A percentile compares a stretch with the other conserved stretches of the same genome.
These are phyloP conservation scores for Dillenia suffruticosa DNA, from an alignment of 164 flowering plant genomes.

Conservation along the genomic window DNA sequence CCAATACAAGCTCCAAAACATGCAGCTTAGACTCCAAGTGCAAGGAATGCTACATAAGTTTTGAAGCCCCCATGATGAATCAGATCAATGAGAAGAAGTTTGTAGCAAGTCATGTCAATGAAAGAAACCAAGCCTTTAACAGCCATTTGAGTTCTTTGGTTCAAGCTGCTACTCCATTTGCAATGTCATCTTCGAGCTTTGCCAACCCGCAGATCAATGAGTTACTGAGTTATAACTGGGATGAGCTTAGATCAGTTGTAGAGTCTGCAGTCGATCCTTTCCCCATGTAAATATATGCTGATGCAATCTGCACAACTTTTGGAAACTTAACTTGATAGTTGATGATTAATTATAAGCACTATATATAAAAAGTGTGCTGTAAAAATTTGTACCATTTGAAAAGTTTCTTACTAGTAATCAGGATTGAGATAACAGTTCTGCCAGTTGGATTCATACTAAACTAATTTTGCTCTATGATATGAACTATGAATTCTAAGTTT, in stretches of 20 bases:
- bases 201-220: conserved; percentile 6
- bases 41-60: conserved; percentile 17
- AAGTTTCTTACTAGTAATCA: too few relatives aligned
- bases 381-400: too few relatives aligned
- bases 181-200: conserved; percentile 14
- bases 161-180: conserved; percentile 10
- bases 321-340: too few relatives aligned
- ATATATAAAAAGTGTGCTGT: too few relatives aligned
- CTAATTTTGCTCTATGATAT: too few relatives aligned
- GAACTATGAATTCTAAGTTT: too few relatives aligned
- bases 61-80: conserved; percentile 5
- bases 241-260: conserved; percentile 47
- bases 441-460: too few relatives aligned
- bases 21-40: conserved; percentile 38
- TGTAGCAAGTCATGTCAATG: conserved; percentile 8
- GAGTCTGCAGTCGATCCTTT: conserved; percentile 26
- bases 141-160: conserved; percentile 11
- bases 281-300: not conserved
- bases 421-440: too few relatives aligned
- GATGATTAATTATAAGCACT: too few relatives aligned
- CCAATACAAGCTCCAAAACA: conserved; percentile 22
- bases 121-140: conserved; percentile 7
- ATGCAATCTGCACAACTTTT: too few relatives aligned
- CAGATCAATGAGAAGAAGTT: conserved; percentile 20
- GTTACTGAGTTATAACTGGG: conserved; percentile 31